A percentile compares a stretch with the other conserved stretches of the same genome.
These are phyloP conservation scores for Eucalyptus tenuipes DNA, from an alignment of 345 rosid genomes.

Conservation along the genomic window DNA sequence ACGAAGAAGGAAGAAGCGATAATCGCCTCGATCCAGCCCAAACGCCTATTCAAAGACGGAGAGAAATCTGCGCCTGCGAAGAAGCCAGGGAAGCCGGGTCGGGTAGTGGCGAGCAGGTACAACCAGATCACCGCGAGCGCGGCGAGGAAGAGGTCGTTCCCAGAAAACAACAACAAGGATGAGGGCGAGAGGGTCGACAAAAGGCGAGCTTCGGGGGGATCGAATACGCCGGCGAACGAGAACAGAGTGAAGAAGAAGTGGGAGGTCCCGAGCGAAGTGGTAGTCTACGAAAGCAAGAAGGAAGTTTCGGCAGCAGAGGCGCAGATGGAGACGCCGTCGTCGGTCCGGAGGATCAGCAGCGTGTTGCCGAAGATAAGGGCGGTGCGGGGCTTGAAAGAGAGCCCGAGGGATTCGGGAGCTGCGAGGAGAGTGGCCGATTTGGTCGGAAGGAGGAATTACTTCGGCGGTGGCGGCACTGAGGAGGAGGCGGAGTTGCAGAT, in stretches of 20 bases:
- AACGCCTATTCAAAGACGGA: conserved; percentile 68
- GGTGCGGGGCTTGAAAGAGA: conserved; percentile 25
- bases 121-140: conserved; percentile 19
- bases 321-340: conserved; percentile 6
- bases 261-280: conserved; percentile 69
- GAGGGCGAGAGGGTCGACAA: conserved; percentile 44
- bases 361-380: conserved; percentile 71
- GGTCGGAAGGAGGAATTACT: conserved; percentile 44
- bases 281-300: conserved; percentile 15
- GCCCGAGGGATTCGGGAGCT: conserved; percentile 87
- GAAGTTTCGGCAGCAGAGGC: background rate
- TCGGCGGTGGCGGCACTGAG: conserved; percentile 12
- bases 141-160: conserved; percentile 54
- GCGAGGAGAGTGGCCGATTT: conserved; percentile 82
- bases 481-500: background rate
- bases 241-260: conserved; percentile 77
- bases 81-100: conserved; percentile 57
- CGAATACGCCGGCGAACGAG: conserved; percentile 3
- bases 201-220: conserved; percentile 33
- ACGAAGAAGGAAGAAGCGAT: conserved; percentile 62
- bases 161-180: conserved; percentile 52
- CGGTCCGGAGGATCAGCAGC: conserved; percentile 4
- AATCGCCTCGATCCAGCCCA: conserved; percentile 58
- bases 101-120: conserved; percentile 72
- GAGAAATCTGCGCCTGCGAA: conserved; percentile 40